phyloP scores from a whole-genome alignment of 2,329 filamentous ascomycete species.

The Paracorniculantispora psalliotae region DNA sequence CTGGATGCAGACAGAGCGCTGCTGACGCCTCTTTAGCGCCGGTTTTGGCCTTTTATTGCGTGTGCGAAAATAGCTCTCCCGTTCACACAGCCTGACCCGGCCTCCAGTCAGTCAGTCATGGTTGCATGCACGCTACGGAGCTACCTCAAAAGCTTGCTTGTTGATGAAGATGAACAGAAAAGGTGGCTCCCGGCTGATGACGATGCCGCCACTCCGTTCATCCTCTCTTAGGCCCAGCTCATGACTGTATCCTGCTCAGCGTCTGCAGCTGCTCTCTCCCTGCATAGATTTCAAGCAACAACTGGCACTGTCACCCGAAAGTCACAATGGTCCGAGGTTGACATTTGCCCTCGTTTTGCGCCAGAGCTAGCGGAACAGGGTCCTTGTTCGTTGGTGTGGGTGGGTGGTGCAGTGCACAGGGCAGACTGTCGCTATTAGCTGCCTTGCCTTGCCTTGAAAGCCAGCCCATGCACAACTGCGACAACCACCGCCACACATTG shows the following conservation, averaged over 20 bases:
- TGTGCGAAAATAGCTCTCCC: not conserved
- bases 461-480: not conserved
- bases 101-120: not conserved
- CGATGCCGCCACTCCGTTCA: too few relatives aligned
- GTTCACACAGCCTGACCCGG: not conserved
- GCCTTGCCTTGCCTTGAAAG: not conserved
- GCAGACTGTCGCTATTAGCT: not conserved
- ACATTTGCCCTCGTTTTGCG: too few relatives aligned
- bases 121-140: too few relatives aligned
- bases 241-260: too few relatives aligned
- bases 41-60: not conserved
- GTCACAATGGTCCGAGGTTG: not conserved
- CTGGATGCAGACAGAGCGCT: not conserved
- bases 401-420: not conserved
- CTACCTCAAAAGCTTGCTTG: too few relatives aligned
- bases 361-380: not conserved
- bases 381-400: not conserved
- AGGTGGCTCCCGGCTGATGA: not conserved
- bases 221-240: too few relatives aligned
- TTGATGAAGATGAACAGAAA: too few relatives aligned
- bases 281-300: not conserved
- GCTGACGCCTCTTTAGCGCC: constrained; percentile 5
- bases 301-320: not conserved
- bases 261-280: not conserved
- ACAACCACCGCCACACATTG: constrained; percentile 2